Evolutionary conservation across 768 basidiomycete genomes (phyloP), one percentile per base, ranked within the genome.

Genomic region (Podaxis sp.): DNA sequence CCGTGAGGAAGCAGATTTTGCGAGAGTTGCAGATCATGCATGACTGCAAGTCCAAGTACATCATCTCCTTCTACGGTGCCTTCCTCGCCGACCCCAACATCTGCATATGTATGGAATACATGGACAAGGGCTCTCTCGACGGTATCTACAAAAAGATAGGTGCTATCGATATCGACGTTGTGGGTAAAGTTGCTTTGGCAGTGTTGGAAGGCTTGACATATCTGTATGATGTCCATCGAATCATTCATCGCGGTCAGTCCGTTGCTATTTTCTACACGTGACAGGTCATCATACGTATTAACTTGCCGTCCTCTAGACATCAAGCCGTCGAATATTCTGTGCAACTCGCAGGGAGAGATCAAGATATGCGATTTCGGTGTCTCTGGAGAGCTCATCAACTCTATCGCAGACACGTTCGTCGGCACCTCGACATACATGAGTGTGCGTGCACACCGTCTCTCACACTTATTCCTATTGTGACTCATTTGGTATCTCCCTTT

Each of bases 361-460:
- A 99, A 99, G 80, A 96, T 99, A 59, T 98, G 96, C 71, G 97
- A 99, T 76, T 99, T 99, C 74, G 97, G 97, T 41, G 97, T 99
- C 6, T 98, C 96, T 1, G 97, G 97, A 37, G 97, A 99, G 74
- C 84, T 99, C 69, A 96, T 99, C 78, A 99, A 99, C 77, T 96
- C 94, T 7, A 96, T 99, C 66, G 97, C 97, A 40, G 96, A 99
- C 76, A 99, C 97, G 0, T 99, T 99, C 72, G 97, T 99, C 41
- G 96, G 97, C 30, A 99, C 97, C 13, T 95, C 93, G 65, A 99
- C 96, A 3, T 99, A 99, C 74, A 99, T 99, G 96, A 99, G 97
- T 68, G 97, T 99, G 76, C 71, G 89, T 85, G 51, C 60, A 22
- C 50, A 57, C 46, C 37, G 48, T n/a, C n/a, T 51, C 50, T 30